Conservation (phyloP, 257 asterid genomes). For the Nicotiana tomentosiformis region DNA sequence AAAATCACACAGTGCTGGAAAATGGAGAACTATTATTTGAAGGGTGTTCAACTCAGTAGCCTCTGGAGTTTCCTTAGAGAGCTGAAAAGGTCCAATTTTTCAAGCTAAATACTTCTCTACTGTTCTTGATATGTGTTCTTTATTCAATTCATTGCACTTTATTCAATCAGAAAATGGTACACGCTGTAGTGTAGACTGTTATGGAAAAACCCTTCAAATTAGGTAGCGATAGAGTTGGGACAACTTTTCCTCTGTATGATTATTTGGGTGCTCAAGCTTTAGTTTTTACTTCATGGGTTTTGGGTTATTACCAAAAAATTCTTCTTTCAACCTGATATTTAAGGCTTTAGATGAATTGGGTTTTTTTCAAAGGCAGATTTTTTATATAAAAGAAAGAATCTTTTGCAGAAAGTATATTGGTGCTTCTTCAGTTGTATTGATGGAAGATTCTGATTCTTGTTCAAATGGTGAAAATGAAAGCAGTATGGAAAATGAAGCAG, state of each 20-base stretch:
- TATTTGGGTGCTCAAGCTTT: background rate
- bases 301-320: slow-evolving; percentile 26
- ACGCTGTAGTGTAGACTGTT: background rate
- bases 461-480: slow-evolving; percentile 36
- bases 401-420: slow-evolving; percentile 29
- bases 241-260: background rate
- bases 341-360: slow-evolving; percentile 18
- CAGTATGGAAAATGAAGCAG: slow-evolving; percentile 23
- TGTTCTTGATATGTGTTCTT: too few relatives aligned
- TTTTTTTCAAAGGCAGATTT: slow-evolving; percentile 9
- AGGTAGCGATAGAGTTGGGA: background rate
- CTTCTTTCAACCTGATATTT: slow-evolving; percentile 14
- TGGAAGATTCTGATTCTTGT: slow-evolving; percentile 36
- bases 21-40: too few relatives aligned
- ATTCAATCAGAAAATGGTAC: too few relatives aligned
- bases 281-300: slow-evolving; percentile 41
- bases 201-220: background rate
- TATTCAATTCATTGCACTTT: too few relatives aligned
- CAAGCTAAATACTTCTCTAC: too few relatives aligned
- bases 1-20: too few relatives aligned
- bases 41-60: too few relatives aligned
- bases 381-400: slow-evolving; percentile 7
- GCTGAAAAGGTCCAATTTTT: too few relatives aligned
- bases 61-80: too few relatives aligned
- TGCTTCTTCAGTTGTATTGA: slow-evolving; percentile 28